phyloP scores from a whole-genome alignment of 345 rosid genomes.

The Salix udensis region DNA sequence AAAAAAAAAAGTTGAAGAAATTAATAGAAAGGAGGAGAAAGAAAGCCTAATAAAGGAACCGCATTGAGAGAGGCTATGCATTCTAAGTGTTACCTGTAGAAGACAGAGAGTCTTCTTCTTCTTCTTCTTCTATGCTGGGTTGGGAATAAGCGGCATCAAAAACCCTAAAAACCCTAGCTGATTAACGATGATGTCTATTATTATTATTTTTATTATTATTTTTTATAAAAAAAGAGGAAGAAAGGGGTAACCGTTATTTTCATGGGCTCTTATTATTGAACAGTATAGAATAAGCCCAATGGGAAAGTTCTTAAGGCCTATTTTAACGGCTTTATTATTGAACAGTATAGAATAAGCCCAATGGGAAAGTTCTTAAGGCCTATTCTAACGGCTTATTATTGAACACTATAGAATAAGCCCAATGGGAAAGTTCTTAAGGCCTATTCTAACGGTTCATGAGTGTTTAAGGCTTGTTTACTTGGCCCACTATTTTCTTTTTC shows the following conservation, averaged over 20 bases:
- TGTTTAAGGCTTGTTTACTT: background rate
- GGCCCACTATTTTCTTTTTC: background rate
- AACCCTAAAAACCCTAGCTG: slow-evolving; percentile 15
- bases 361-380: background rate
- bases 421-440: background rate
- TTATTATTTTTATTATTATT: background rate
- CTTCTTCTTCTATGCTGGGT: background rate
- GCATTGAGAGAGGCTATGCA: background rate
- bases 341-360: background rate
- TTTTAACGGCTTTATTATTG: no score
- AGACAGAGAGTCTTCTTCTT: background rate
- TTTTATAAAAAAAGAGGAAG: background rate
- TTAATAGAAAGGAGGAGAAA: background rate
- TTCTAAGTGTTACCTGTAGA: background rate
- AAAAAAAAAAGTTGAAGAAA: background rate
- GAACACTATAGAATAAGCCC: background rate
- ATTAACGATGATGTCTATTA: background rate
- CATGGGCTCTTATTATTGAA: background rate
- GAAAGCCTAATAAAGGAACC: background rate
- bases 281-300: background rate
- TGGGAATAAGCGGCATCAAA: background rate
- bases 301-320: background rate
- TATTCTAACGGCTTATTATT: background rate
- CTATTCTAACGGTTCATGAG: background rate
- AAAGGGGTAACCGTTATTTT: background rate